Base-by-base conservation (phyloP, 2,329 filamentous ascomycete species). In the Colletotrichum lindemuthianum region DNA sequence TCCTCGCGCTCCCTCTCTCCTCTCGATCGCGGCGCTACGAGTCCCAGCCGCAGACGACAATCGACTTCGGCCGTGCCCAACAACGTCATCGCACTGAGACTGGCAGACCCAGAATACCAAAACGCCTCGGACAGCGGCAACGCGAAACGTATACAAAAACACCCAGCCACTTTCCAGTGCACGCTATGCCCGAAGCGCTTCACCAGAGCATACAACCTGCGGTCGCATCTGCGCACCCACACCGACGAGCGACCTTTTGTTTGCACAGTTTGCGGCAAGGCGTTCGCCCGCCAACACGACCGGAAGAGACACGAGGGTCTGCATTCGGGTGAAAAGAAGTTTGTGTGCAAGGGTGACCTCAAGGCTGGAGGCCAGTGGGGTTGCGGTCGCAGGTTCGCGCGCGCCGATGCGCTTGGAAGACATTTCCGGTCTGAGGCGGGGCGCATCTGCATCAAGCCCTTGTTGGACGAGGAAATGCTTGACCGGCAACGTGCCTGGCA, bases 251-350 rank as follows among this genome's bases (percentile, higher is more conserved):
- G 96, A 51, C 96, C 96, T 0, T 99, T 98, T 73, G 95, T 98
- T 3, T 99, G 96, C 74, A 97, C 92, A 0, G 93, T 98, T 8
- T 99, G 96, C 71, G 92, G 93, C 56, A 99, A 99, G 77, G 96
- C 96, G 0, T 99, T 99, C 79, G 96, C 96, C 6, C 90, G 96
- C 33, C 96, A 99, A 74, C 96, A 99, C 74, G 96, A 99, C 75
- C 90, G 96, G 49, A 99, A 99, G 79, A 90, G 96, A 43, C 96
- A 99, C 77, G 96, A 99, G 79, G 94, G 95, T 43, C 82, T 99
- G 45, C 96, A 99, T 74, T 96, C 92, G 0, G 96, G 96, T 45
- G 96, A 99, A 80, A 99, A 98, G 87, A 98, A 97, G 74, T 99
- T 98, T 75, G 92, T 98, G 8, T 99, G 96, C 79, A 93, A 93